phyloP scores from a whole-genome alignment of 441 rosid genomes.

The Eruca vesicaria region DNA sequence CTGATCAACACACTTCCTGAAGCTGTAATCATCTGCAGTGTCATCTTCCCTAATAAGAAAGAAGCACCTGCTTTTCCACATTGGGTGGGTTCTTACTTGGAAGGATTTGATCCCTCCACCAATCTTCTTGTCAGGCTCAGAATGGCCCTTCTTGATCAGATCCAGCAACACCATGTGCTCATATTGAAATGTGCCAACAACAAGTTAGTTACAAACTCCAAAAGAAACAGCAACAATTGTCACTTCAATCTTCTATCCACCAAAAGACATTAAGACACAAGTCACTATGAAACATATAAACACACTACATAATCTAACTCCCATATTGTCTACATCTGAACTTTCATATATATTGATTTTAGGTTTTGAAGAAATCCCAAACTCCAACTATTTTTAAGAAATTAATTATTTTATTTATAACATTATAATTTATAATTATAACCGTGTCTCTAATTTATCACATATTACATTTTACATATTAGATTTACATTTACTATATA shows the following conservation, averaged over 20 bases:
- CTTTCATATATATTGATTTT: too few species aligned
- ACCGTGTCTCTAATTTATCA: too few species aligned
- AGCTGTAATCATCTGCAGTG: conserved; percentile 81
- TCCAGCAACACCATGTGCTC: conserved; percentile 70
- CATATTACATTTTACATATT: too few species aligned
- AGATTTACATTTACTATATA: too few species aligned
- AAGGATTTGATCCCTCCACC: conserved; percentile 66
- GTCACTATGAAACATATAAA: conserved; percentile 5
- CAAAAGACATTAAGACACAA: conserved; percentile 8
- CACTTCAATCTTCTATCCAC: neutral
- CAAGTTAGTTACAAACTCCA: neutral
- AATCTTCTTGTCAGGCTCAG: conserved; percentile 73
- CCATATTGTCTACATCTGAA: too few species aligned
- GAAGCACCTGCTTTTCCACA: conserved; percentile 70
- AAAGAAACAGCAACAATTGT: neutral
- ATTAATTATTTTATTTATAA: too few species aligned
- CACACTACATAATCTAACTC: too few species aligned
- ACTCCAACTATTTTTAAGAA: too few species aligned
- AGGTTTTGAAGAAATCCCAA: too few species aligned
- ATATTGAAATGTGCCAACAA: conserved; percentile 43
- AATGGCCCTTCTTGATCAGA: conserved; percentile 73
- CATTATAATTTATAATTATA: too few species aligned
- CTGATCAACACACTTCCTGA: conserved; percentile 83
- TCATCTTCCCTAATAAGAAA: conserved; percentile 74
- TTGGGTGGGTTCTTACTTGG: conserved; percentile 68